Evolutionary conservation across 148 eudicot genomes (phyloP), one percentile per base, ranked within the genome.

Genomic region (Fagopyrum esculentum): DNA sequence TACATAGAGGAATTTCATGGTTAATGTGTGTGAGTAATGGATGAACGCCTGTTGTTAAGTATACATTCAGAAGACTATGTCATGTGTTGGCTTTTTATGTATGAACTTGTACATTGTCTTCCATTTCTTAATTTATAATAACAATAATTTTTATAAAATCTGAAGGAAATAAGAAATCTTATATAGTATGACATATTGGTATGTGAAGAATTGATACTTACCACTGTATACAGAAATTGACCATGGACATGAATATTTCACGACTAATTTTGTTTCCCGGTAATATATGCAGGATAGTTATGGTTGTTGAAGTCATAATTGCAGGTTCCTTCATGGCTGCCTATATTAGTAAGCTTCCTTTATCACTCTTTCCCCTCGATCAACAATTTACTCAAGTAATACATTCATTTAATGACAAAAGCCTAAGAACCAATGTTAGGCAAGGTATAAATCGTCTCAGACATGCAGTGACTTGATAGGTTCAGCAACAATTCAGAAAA

Each of bases 311-410:
- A 90, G 94, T 88, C 74, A 77, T 92, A 49, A 77, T 85, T 89
- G 96, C 98, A 84, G 94, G 90, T 6, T 87, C 84, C 82, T 90
- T 92, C 79, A 89, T 92, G 93, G 77, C 91, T 77, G 80, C 88
- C 69, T 95, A 92, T 76, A 89, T 95, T 55, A 87, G 99, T 95
- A 82, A 84, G 91, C 78, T 73, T 71, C 49, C 74, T 26, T 35
- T 8, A 8, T 66, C 71, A 13, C n/a, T 66, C 47, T 78, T 13
- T 74, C 55, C 61, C 66, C 71, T 61, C 30, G 15, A 61, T 61
- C 9, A 26, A 29, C 68, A 61, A 61, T 29, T 61, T 61, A 61
- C 44, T 61, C 15, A 10, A 29, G 4, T 61, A 61, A 22, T 29
- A 29, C 13, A 61, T 61, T 61, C 22, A 35, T 61, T 15, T 61